Conservation (phyloP, 1,284 basidiomycete species). For the Ustilago xerochloae region DNA sequence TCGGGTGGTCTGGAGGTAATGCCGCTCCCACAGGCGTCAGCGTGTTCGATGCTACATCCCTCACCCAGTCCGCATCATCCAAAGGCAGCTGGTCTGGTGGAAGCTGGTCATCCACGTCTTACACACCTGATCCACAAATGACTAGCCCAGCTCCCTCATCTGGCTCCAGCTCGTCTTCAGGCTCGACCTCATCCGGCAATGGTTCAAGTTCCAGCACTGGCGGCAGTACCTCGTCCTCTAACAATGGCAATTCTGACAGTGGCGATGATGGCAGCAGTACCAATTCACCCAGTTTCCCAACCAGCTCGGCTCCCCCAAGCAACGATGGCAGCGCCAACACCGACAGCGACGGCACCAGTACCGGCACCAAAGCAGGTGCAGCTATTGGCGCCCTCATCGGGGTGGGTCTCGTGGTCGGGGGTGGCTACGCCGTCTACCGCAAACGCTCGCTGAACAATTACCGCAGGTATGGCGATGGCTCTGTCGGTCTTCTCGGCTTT, state of each 20-base stretch:
- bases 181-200: not conserved
- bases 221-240: not conserved
- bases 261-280: conserved; percentile 3
- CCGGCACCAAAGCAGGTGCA: conserved; percentile 55
- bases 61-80: conserved; percentile 4
- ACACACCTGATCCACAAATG: conserved; percentile 53
- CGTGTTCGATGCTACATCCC: conserved; percentile 49
- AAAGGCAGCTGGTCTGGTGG: conserved; percentile 52
- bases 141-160: not conserved
- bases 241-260: not conserved
- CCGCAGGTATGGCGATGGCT: conserved; percentile 44
- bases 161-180: not conserved
- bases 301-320: not conserved
- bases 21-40: conserved; percentile 45
- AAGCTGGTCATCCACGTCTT: conserved; percentile 43
- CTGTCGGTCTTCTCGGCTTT: conserved; percentile 40
- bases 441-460: conserved; percentile 43
- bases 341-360: conserved; percentile 9
- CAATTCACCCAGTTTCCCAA: conserved; percentile 20
- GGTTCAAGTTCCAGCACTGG: conserved; percentile 23
- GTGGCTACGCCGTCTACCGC: conserved; percentile 52
- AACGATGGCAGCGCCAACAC: conserved; percentile 4
- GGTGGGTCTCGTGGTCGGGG: conserved; percentile 55
- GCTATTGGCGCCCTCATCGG: conserved; percentile 54
- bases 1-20: conserved; percentile 55